These are phyloP conservation scores for Gynandropsis gynandra DNA, from an alignment of 345 rosid species.

Conservation along the genomic window DNA sequence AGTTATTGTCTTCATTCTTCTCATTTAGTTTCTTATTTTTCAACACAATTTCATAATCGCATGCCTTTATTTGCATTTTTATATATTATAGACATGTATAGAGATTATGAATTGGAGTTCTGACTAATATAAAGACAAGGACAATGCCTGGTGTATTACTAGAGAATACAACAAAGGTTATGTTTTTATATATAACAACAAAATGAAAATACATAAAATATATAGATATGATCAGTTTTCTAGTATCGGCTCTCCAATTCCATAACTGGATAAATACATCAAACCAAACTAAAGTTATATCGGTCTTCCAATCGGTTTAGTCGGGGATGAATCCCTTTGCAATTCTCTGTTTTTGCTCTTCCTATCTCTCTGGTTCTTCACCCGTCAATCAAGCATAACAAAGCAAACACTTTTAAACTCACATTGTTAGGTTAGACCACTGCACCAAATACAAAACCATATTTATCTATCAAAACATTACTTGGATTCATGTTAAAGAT, in stretches of 20 bases:
- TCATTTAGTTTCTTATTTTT: too few relatives aligned
- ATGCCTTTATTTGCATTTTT: too few relatives aligned
- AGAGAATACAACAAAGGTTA: constrained; percentile 19
- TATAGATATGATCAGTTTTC: constrained; percentile 26
- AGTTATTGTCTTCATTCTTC: too few relatives aligned
- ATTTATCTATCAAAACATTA: too few relatives aligned
- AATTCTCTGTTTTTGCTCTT: constrained; percentile 10
- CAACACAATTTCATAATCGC: too few relatives aligned
- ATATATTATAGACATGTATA: too few relatives aligned
- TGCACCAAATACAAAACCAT: constrained; percentile 9
- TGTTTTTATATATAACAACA: constrained; percentile 19
- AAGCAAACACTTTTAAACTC: not conserved
- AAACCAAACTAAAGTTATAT: constrained; percentile 22
- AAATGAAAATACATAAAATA: constrained; percentile 25
- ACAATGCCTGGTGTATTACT: constrained; percentile 22
- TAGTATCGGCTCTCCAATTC: constrained; percentile 18
- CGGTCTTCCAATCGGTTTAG: constrained; percentile 1
- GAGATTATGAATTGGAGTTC: too few relatives aligned
- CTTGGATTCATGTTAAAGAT: too few relatives aligned
- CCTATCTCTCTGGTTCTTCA: not conserved
- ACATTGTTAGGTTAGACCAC: not conserved
- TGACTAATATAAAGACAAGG: too few relatives aligned
- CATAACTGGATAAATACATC: constrained; percentile 21
- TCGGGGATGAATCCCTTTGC: constrained; percentile 11
- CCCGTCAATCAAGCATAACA: not conserved